Percentiles rank a stretch among this genome's conserved stretches.
These are phyloP conservation scores for Myxozyma melibiosi DNA, from an alignment of 805 yeast genomes.

Conservation along the genomic window DNA sequence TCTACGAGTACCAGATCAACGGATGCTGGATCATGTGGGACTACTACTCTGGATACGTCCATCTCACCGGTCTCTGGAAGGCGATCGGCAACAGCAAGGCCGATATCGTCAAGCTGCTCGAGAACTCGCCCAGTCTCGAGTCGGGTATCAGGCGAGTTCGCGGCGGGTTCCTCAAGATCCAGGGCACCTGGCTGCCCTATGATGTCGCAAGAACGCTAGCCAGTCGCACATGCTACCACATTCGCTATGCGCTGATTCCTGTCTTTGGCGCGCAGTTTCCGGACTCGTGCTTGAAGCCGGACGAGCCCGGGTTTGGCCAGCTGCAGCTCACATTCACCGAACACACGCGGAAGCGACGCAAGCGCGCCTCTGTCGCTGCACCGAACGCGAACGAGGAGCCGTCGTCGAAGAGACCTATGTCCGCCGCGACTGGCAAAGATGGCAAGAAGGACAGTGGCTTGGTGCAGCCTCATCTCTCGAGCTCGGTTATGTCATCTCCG, in stretches of 20 bases:
- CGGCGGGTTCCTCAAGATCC: constrained; percentile 89
- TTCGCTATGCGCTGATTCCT: constrained; percentile 75
- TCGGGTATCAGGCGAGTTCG: constrained; percentile 70
- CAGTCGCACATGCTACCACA: constrained; percentile 71
- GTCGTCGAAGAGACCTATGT: no score
- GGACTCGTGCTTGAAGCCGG: constrained; percentile 58
- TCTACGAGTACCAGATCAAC: constrained; percentile 69
- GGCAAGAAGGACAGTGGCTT: no score
- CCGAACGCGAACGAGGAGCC: no score
- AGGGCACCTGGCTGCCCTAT: constrained; percentile 90
- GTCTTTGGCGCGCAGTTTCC: constrained; percentile 75
- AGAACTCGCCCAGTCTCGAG: constrained; percentile 63
- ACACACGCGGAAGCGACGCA: constrained; percentile 33
- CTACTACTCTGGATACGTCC: constrained; percentile 80
- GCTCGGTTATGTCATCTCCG: background rate
- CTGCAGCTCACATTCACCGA: constrained; percentile 44
- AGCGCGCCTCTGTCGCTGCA: constrained; percentile 9
- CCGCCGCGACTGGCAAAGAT: no score
- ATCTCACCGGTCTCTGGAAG: constrained; percentile 87
- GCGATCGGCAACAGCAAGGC: constrained; percentile 69
- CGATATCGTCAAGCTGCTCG: constrained; percentile 72
- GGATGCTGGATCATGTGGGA: constrained; percentile 85
- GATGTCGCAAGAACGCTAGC: constrained; percentile 69
- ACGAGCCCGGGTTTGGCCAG: constrained; percentile 66
- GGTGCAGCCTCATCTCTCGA: background rate